A percentile compares a stretch with the other conserved stretches of the same genome.
Evolutionary conservation across 2,329 filamentous ascomycete species (phyloP).

Genomic region (Lecanicillium sp.): DNA sequence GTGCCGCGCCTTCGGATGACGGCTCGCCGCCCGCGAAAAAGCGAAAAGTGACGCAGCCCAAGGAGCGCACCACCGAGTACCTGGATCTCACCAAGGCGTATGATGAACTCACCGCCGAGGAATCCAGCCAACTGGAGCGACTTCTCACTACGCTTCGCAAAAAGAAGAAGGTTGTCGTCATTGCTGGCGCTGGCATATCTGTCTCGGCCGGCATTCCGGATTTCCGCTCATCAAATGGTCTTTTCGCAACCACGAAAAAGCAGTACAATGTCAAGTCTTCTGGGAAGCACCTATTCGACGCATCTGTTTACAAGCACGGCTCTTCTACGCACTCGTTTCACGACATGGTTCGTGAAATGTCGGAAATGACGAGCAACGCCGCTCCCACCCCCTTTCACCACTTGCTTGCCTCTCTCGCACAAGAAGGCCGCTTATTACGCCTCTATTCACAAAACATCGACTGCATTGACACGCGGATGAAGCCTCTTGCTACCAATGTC

Average conservation of each 20-base stretch:
- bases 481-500: slow-evolving; percentile 70
- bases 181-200: slow-evolving; percentile 94
- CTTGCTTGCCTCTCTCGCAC: slow-evolving; percentile 79
- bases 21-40: slow-evolving; percentile 67
- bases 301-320: slow-evolving; percentile 92
- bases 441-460: slow-evolving; percentile 97
- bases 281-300: slow-evolving; percentile 93
- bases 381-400: slow-evolving; percentile 87
- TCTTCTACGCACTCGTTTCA: slow-evolving; percentile 85
- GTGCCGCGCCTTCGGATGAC: slow-evolving; percentile 35
- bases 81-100: slow-evolving; percentile 59
- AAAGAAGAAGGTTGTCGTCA: slow-evolving; percentile 93
- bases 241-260: slow-evolving; percentile 77
- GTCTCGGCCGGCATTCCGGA: slow-evolving; percentile 95
- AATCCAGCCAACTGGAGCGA: slow-evolving; percentile 52
- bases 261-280: slow-evolving; percentile 85
- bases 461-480: slow-evolving; percentile 78
- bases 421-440: slow-evolving; percentile 78
- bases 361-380: slow-evolving; percentile 67
- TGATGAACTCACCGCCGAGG: slow-evolving; percentile 35
- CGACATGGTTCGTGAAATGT: slow-evolving; percentile 87
- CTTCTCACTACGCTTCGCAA: slow-evolving; percentile 69
- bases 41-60: slow-evolving; percentile 53
- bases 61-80: slow-evolving; percentile 69
- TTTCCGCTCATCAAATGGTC: slow-evolving; percentile 83